A percentile compares a stretch with the other conserved stretches of the same genome.
Conservation (phyloP, 257 asterid species). For the Rhazya stricta region DNA sequence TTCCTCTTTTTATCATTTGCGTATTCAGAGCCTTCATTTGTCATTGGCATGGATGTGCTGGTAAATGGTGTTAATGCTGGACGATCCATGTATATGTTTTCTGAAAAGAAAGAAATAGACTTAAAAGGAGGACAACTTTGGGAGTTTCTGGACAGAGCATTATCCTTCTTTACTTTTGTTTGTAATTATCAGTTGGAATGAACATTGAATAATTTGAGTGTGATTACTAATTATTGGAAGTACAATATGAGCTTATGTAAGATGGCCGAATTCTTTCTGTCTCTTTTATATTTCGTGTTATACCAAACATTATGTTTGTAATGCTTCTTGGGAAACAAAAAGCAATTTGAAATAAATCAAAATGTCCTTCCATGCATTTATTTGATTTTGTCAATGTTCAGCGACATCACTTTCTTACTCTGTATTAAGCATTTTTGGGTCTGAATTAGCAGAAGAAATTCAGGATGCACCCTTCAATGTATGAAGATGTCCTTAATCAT, state of each 20-base stretch:
- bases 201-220: not conserved
- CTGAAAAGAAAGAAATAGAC: not conserved
- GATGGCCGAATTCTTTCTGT: not conserved
- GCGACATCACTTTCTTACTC: conserved; percentile 6
- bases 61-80: not conserved
- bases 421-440: conserved; percentile 4
- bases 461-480: conserved; percentile 66
- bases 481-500: conserved; percentile 36
- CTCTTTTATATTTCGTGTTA: not conserved
- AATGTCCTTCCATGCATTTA: not conserved
- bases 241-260: not conserved
- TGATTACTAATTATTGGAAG: not conserved
- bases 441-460: conserved; percentile 45
- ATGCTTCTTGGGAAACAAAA: not conserved
- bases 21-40: not conserved
- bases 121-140: not conserved
- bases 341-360: not conserved
- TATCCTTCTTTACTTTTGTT: not conserved
- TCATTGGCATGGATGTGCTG: not conserved
- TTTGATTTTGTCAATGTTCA: not conserved
- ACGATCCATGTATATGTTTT: not conserved
- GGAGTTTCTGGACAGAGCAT: not conserved
- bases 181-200: not conserved
- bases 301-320: not conserved
- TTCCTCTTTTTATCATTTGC: conserved; percentile 5